A percentile compares a stretch with the other conserved stretches of the same genome.
Evolutionary conservation across 2,329 filamentous ascomycete species (phyloP).

Genomic region (Fusarium agapanthi): DNA sequence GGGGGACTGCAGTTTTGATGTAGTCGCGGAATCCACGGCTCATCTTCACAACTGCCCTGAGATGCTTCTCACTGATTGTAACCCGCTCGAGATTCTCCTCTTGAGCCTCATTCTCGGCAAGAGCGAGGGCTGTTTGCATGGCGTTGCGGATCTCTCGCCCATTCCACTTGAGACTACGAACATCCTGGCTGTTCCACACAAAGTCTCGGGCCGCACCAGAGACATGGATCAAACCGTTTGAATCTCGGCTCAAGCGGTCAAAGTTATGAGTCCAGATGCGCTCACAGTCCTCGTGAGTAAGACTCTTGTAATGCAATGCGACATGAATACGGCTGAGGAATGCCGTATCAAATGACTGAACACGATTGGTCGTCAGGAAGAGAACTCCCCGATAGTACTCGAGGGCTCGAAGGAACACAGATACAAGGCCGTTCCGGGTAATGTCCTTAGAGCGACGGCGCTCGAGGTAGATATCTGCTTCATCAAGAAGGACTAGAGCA

Average conservation of each 20-base stretch:
- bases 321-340: constrained; percentile 61
- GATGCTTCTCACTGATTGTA: constrained; percentile 45
- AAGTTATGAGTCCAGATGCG: constrained; percentile 58
- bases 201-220: constrained; percentile 51
- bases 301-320: constrained; percentile 55
- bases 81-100: constrained; percentile 46
- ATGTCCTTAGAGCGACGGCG: constrained; percentile 56
- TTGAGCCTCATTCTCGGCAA: constrained; percentile 54
- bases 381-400: constrained; percentile 62
- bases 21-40: constrained; percentile 48
- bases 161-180: constrained; percentile 52
- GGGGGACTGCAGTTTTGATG: constrained; percentile 35
- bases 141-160: constrained; percentile 55
- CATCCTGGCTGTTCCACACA: constrained; percentile 49
- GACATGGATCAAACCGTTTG: constrained; percentile 49
- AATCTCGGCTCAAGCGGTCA: constrained; percentile 55
- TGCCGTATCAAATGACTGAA: constrained; percentile 57
- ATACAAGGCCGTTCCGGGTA: constrained; percentile 58
- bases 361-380: constrained; percentile 61
- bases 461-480: constrained; percentile 69
- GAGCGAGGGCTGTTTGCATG: constrained; percentile 55
- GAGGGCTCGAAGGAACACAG: constrained; percentile 59
- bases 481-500: constrained; percentile 64
- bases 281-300: constrained; percentile 53
- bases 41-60: constrained; percentile 49